Evolutionary conservation across 176 grass and related monocot species (phyloP).

Genomic region (Urochloa ruziziensis): DNA sequence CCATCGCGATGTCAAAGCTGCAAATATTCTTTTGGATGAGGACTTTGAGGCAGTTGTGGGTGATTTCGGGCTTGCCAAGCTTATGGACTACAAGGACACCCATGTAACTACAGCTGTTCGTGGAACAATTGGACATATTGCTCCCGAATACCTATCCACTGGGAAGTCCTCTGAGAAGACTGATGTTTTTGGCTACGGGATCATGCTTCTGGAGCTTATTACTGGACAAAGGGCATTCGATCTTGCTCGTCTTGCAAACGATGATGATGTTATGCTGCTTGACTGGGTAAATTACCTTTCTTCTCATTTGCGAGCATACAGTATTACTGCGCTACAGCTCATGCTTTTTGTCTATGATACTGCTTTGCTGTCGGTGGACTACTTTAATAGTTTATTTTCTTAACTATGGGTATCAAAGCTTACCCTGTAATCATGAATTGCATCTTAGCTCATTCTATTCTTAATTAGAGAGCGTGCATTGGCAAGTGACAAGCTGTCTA

Average conservation of each 20-base stretch:
- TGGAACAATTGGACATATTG: conserved; percentile 61
- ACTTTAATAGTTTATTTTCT: conserved; percentile 5
- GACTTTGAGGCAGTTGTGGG: conserved; percentile 62
- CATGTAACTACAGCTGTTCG: conserved; percentile 61
- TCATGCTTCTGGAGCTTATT: conserved; percentile 71
- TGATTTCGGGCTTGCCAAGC: conserved; percentile 66
- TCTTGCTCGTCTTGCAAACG: conserved; percentile 62
- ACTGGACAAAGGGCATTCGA: conserved; percentile 65
- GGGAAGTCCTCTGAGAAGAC: conserved; percentile 62
- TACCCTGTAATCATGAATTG: conserved; percentile 13
- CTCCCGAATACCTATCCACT: conserved; percentile 56
- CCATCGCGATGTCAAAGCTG: conserved; percentile 67
- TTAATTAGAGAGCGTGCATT: conserved; percentile 26
- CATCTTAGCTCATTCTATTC: conserved; percentile 6
- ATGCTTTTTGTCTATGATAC: background rate
- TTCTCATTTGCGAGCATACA: background rate
- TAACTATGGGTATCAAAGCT: background rate
- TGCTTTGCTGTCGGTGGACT: background rate
- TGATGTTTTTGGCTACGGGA: conserved; percentile 69
- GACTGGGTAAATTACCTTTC: conserved; percentile 50
- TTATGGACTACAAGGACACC: conserved; percentile 64
- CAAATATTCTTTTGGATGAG: conserved; percentile 64
- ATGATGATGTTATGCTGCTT: conserved; percentile 68
- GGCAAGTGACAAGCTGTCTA: conserved; percentile 16
- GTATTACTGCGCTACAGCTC: background rate